Conservation (phyloP, 78 protist species). For the Dictyostelium capitatum region DNA sequence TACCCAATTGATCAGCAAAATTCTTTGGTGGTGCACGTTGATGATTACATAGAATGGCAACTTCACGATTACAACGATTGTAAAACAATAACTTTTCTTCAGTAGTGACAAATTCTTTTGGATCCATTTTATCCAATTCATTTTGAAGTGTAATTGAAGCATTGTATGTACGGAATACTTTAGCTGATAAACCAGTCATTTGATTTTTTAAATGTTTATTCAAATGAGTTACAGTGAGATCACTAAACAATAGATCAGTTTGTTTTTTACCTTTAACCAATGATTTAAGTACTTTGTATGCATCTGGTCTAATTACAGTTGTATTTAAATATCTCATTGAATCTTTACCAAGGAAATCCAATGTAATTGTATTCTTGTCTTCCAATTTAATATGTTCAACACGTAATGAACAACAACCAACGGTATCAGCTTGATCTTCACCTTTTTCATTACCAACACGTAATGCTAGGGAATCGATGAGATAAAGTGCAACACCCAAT, state of each 20-base stretch:
- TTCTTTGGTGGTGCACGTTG: conserved; percentile 93
- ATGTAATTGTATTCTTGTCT: conserved; percentile 39
- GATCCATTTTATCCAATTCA: conserved; percentile 73
- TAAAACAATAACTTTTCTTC: conserved; percentile 90
- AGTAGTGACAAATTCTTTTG: conserved; percentile 14
- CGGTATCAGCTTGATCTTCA: conserved; percentile 99
- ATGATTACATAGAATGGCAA: conserved; percentile 99
- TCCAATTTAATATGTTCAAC: conserved; percentile 94
- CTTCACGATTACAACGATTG: conserved; percentile 95
- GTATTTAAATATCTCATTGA: conserved; percentile 93
- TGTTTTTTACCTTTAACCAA: conserved; percentile 66
- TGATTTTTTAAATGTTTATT: conserved; percentile 93
- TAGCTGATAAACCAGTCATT: conserved; percentile 97
- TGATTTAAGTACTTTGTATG: conserved; percentile 37
- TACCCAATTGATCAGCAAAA: conserved; percentile 40
- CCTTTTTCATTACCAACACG: conserved; percentile 99
- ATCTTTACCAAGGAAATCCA: conserved; percentile 99
- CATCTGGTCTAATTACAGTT: conserved; percentile 78
- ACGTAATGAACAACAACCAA: conserved; percentile 98
- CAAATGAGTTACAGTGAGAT: conserved; percentile 77
- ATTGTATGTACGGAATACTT: conserved; percentile 99
- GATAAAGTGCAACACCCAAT: conserved; percentile 92
- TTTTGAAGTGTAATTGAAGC: conserved; percentile 96
- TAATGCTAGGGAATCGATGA: conserved; percentile 98
- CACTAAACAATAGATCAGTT: conserved; percentile 88